Evolutionary conservation across 164 flowering plant genomes (phyloP), one percentile per base, ranked within the genome.

Genomic region (Liriodendron chinense): DNA sequence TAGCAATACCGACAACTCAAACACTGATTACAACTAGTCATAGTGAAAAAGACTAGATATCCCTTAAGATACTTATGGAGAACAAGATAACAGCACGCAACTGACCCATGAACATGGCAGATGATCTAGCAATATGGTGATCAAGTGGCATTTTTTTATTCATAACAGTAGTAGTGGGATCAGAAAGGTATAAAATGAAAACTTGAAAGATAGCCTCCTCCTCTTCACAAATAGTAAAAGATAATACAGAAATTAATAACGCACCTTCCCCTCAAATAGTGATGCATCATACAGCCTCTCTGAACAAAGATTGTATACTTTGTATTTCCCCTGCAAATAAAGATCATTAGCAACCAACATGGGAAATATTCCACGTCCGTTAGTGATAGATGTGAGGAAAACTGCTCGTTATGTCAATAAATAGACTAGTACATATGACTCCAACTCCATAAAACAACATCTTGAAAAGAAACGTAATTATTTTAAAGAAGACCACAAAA

Each of bases 251-350:
- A 62, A 70, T 25, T 56, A 75, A 63, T 9, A 70, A 59, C 85
- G 70, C 68, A 96, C 99, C 98, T 96, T 96, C 80, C 98, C 99
- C 85, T 92, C 99, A 84, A 96, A 94, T 57, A 96, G 83, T 53
- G 97, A 91, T 74, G 97, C 98, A 84, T 96, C 98, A 85, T 96
- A 96, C 69, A 96, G 87, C 84, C 98, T 92, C 84, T 96, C 99
- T 62, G 97, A 92, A 82, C 99, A 96, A 81, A 96, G 99, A 80
- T 96, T 96, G 85, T 96, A 96, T 8, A 96, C 99, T 87, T 96
- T 96, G 90, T 96, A 96, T 76, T 94, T 94, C 25, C 82, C 97
- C 99, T 95, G 82, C 84, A 85, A 57, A 76, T 7, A 66, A 76
- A 61, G 25, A 47, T 20, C 28, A 47, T 71, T 72, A 69, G 63